A percentile compares a stretch with the other conserved stretches of the same genome.
These are phyloP conservation scores for Heracleum sosnowskyi DNA, from an alignment of 129 eudicot genomes.

Conservation along the genomic window DNA sequence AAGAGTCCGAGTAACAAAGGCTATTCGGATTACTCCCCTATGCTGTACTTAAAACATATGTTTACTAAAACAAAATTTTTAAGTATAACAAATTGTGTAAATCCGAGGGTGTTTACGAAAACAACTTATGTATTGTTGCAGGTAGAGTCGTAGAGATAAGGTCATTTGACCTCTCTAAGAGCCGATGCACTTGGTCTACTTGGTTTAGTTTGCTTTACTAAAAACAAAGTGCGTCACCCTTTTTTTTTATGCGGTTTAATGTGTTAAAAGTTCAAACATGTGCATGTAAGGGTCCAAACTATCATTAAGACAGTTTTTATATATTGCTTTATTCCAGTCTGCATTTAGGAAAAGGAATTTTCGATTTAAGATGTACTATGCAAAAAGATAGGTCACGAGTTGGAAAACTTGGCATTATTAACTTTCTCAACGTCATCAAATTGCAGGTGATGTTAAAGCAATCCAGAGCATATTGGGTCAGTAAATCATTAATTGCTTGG, in stretches of 20 bases:
- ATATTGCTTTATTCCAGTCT: not conserved
- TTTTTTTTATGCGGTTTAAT: not conserved
- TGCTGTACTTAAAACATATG: too few relatives aligned
- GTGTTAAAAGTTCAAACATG: not conserved
- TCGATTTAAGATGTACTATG: not conserved
- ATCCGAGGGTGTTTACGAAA: too few relatives aligned
- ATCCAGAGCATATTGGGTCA: conserved; percentile 80
- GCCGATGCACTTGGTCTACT: not conserved
- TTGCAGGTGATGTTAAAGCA: conserved; percentile 55
- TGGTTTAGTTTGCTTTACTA: not conserved
- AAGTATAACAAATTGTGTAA: too few relatives aligned
- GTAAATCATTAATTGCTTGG: conserved; percentile 67
- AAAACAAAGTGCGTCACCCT: not conserved
- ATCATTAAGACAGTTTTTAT: not conserved
- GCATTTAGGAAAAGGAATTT: not conserved
- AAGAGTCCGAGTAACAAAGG: too few relatives aligned
- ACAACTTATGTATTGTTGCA: too few relatives aligned
- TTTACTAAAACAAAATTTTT: too few relatives aligned
- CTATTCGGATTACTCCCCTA: too few relatives aligned
- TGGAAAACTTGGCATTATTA: not conserved
- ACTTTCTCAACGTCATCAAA: not conserved
- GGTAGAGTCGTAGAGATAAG: not conserved
- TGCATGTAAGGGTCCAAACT: not conserved
- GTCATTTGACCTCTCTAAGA: not conserved
- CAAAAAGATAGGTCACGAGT: not conserved